Evolutionary conservation across 441 rosid species (phyloP), one percentile per base, ranked within the genome.

Genomic region (Adansonia madagascariensis): DNA sequence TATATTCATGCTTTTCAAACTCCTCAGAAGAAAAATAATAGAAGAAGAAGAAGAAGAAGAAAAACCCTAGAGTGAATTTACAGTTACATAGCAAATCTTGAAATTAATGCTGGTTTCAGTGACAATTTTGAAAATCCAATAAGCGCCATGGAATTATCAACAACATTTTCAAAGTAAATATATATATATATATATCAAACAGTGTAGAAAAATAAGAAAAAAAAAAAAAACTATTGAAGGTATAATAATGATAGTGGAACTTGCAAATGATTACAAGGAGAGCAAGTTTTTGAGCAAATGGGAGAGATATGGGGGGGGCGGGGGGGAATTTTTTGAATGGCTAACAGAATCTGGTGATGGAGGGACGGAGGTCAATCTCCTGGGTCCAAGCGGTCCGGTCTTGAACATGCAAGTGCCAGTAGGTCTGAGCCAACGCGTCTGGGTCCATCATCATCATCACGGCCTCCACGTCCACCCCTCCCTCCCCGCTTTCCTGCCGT

Each of bases 321-420:
- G 31, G 31, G 31, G 7, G 44, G 3, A 15, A 15, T 1, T 44
- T 3, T 70, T 27, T 27, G 18, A 20, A 15, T 62, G 39, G 66
- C 56, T 71, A 68, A 61, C 63, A 80, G 85, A 77, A 82, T 76
- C 79, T 66, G 78, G 85, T 76, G 77, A 77, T 74, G 64, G 94
- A 87, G 2, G 94, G 91, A 41, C 92, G 95, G 72, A 95, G 87
- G 79, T 93, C 98, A 41, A 95, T 87, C 86, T 95, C 98, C 57
- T 91, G 98, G 68, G 98, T 91, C 98, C 98, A 95, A 27, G 95
- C 92, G 49, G 89, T 79, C 6, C 88, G 91, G 83, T 91, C 90
- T 82, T 95, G 98, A 59, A 85, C 89, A 75, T 93, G 98, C 75
- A 95, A 82, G 47, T 88, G 88, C 98, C 98, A 95, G 91, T 91